Base-by-base conservation (phyloP, 2,329 filamentous ascomycete species). In the Chaetomiaceae sp. region DNA sequence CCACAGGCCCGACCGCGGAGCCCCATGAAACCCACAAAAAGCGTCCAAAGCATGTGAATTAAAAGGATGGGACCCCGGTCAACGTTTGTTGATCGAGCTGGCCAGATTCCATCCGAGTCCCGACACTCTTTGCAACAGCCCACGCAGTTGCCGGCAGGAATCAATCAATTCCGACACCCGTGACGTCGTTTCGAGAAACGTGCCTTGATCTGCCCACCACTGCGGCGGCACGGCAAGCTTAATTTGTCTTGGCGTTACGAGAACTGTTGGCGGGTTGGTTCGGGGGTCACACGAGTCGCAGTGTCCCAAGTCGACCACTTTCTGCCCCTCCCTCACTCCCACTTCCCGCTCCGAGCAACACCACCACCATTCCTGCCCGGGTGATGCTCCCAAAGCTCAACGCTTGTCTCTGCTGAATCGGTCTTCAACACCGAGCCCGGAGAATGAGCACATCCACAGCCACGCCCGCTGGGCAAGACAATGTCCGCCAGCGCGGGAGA, bases 381-480 rank as follows among this genome's bases (percentile, higher is more conserved):
- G 56, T 56, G 47, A 59, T 59, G 56, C 48, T 52, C 20, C 45
- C 23, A 47, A 59, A 58, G 57, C 55, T 61, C 60, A 61, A 61
- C 60, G 51, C 57, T 58, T 57, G 27, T 55, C 37, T 50, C 39
- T 34, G 44, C 15, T 50, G 47, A 53, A 47, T 60, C 56, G 58
- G 58, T 59, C 48, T 57, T 60, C 58, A 61, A 60, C 58, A 57
- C 58, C 58, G 57, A 57, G 31, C 34, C 17, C 38, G 22, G 45
- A 60, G 42, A 57, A 63, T 63, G 61, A 59, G 55, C 56, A 57
- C 58, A 29, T 55, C 61, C 17, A 50, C 55, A 44, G 53, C 46
- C 45, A 38, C 43, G 49, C 43, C 56, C 34, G 48, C 52, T 14
- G 59, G 55, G 54, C 60, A 53, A 44, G 56, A 61, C 51, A 51